These are phyloP conservation scores for Lanmaoa rubissima DNA, from an alignment of 768 basidiomycete species.

Conservation along the genomic window DNA sequence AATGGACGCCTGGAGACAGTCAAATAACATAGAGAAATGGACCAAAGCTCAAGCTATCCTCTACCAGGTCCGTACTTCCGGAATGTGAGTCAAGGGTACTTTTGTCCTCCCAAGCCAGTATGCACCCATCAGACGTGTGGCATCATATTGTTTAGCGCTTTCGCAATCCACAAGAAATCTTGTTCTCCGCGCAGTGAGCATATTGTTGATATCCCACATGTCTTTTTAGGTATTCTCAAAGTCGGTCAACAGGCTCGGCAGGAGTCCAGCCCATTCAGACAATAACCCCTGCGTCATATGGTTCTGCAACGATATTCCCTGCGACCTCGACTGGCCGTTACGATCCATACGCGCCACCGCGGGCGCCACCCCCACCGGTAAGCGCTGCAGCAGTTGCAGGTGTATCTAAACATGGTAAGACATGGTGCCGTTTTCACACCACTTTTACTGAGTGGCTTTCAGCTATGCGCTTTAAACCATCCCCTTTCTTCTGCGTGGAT, in stretches of 20 bases:
- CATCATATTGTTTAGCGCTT: constrained; percentile 7
- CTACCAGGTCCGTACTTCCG: constrained; percentile 60
- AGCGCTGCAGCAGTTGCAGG: constrained; percentile 34
- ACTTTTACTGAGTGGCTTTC: constrained; percentile 14
- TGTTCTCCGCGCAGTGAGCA: constrained; percentile 2
- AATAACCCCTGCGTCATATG: constrained; percentile 19
- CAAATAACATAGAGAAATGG: constrained; percentile 63
- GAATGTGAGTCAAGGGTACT: constrained; percentile 54
- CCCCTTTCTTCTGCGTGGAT: constrained; percentile 73
- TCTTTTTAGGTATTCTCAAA: constrained; percentile 27
- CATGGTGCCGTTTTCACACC: constrained; percentile 12
- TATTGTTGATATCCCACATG: constrained; percentile 16
- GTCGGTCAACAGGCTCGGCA: constrained; percentile 23
- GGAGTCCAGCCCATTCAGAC: constrained; percentile 27
- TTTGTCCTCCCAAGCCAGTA: constrained; percentile 11
- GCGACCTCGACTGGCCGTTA: constrained; percentile 44
- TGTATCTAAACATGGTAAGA: constrained; percentile 29
- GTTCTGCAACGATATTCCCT: constrained; percentile 23
- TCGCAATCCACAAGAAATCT: constrained; percentile 5
- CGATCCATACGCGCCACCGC: constrained; percentile 66
- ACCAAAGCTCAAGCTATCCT: constrained; percentile 65
- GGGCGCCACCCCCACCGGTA: constrained; percentile 39
- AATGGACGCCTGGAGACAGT: constrained; percentile 59
- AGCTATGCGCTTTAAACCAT: constrained; percentile 77
- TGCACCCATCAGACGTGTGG: constrained; percentile 11